Evolutionary conservation across 192 early-diverging fungal species (phyloP).

Genomic region (Neocallimastix lanati): DNA sequence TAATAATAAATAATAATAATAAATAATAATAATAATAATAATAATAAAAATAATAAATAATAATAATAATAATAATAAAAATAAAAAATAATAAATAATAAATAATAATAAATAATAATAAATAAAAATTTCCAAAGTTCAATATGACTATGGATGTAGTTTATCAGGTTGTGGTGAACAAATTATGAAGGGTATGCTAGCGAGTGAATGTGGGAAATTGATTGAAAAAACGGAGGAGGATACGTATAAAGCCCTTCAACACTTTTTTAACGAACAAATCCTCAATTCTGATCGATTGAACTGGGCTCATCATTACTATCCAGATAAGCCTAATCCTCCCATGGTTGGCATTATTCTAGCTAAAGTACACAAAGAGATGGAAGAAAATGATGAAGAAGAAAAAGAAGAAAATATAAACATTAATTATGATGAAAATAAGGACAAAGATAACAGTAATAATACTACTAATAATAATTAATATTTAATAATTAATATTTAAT

Average conservation of each 20-base stretch:
- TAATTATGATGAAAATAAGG: not conserved
- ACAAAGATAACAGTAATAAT: not conserved
- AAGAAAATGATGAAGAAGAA: not conserved
- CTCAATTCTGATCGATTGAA: too few relatives aligned
- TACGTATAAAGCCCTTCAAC: not conserved
- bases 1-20: too few relatives aligned
- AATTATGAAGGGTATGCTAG: constrained; percentile 55
- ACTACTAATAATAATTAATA: too few relatives aligned
- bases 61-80: too few relatives aligned
- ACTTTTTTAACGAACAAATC: not conserved
- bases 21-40: too few relatives aligned
- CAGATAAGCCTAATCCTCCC: not conserved
- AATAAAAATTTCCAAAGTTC: too few relatives aligned
- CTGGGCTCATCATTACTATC: not conserved
- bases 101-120: too few relatives aligned
- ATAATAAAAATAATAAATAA: too few relatives aligned
- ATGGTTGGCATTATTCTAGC: not conserved
- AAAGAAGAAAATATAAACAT: not conserved
- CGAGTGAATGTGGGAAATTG: constrained; percentile 20
- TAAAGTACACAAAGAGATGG: not conserved
- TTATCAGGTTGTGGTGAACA: constrained; percentile 63
- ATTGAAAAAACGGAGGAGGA: too few relatives aligned
- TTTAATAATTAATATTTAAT: too few relatives aligned
- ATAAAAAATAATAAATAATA: too few relatives aligned
- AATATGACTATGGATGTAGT: constrained; percentile 39